Evolutionary conservation across 2,329 filamentous ascomycete genomes (phyloP).

Genomic region (Pseudodiploospora longispora): DNA sequence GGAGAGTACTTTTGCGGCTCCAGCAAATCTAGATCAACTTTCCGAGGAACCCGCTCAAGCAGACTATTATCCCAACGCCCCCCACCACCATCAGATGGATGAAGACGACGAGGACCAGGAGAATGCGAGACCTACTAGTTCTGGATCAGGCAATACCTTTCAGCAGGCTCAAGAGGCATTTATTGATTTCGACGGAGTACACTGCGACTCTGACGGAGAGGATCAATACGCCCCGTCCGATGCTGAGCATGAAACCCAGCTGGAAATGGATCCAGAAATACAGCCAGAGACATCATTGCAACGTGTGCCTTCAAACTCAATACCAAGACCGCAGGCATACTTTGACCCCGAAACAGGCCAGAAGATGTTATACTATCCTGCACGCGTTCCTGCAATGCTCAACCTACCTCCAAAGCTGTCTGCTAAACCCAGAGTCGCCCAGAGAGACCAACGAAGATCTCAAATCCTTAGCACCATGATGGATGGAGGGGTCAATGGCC

Average conservation of each 20-base stretch:
- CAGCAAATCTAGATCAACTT: too few species aligned
- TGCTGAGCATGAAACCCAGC: conserved; percentile 8
- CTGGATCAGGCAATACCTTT: conserved; percentile 52
- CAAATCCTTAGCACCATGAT: conserved; percentile 60
- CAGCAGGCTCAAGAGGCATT: conserved; percentile 63
- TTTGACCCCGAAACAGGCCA: conserved; percentile 59
- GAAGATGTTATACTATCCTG: conserved; percentile 90
- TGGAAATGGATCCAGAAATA: conserved; percentile 8
- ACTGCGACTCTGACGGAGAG: conserved; percentile 52
- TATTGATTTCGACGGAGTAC: conserved; percentile 74
- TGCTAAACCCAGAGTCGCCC: conserved; percentile 55
- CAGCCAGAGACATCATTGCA: not conserved
- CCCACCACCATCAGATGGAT: not conserved
- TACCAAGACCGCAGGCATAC: conserved; percentile 45
- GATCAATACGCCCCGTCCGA: conserved; percentile 15
- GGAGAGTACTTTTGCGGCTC: conserved; percentile 13
- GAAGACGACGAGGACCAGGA: conserved; percentile 14
- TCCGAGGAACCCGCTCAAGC: conserved; percentile 1
- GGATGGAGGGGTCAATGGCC: conserved; percentile 14
- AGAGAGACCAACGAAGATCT: conserved; percentile 63
- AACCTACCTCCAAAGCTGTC: conserved; percentile 87
- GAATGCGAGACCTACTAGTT: conserved; percentile 28
- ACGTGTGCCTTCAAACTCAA: not conserved
- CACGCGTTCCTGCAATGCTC: conserved; percentile 86
- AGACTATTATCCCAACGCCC: not conserved